Evolutionary conservation across 495 filamentous ascomycete species (phyloP).

Genomic region (Rostrohypoxylon terebratum): DNA sequence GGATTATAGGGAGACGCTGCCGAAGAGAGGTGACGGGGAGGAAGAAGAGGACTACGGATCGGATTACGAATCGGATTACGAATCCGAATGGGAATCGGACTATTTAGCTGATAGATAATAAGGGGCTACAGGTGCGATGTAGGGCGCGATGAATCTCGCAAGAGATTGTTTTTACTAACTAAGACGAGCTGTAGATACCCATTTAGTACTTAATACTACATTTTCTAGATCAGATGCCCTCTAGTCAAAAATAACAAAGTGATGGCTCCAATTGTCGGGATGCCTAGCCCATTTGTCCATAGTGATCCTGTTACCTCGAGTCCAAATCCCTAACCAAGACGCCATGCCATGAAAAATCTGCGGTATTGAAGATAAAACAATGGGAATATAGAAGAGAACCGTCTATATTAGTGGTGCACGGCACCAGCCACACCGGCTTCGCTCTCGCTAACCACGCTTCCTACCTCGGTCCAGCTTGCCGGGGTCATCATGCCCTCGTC

Average conservation of each 20-base stretch:
- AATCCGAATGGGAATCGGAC: too few species aligned
- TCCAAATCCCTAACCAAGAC: constrained; percentile 34
- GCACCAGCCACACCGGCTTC: constrained; percentile 51
- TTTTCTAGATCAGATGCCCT: constrained; percentile 14
- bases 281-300: constrained; percentile 28
- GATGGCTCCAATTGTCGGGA: constrained; percentile 16
- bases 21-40: constrained; percentile 40
- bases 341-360: constrained; percentile 35
- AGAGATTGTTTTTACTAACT: neutral
- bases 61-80: too few species aligned
- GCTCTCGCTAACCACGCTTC: constrained; percentile 74
- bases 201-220: constrained; percentile 23
- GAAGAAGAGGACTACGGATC: neutral
- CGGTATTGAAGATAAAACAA: constrained; percentile 31
- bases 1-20: constrained; percentile 66
- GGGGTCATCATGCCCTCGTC: constrained; percentile 72
- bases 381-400: constrained; percentile 1
- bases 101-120: neutral
- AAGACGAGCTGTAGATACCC: constrained; percentile 39
- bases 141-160: neutral
- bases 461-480: constrained; percentile 82
- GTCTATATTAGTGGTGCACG: constrained; percentile 45
- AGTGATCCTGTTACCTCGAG: constrained; percentile 26
- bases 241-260: constrained; percentile 20
- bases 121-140: neutral